Evolutionary conservation across 176 grass and related monocot species (phyloP).

Genomic region (Oryza coarctata): DNA sequence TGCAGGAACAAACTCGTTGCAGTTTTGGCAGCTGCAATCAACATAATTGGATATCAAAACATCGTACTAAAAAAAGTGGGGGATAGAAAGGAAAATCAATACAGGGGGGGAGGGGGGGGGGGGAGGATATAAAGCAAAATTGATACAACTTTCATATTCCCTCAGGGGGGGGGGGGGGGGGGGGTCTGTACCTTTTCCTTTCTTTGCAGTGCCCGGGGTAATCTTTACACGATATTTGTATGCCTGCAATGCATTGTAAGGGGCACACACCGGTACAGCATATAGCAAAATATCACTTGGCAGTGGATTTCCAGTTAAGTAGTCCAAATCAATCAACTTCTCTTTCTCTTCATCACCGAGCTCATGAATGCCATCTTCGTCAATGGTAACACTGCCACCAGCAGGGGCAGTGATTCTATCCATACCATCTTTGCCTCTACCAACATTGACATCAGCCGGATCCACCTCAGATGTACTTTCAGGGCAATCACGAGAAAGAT

Average conservation of each 20-base stretch:
- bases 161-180: too few species aligned
- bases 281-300: conserved; percentile 87
- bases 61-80: not conserved
- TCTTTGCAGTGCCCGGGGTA: conserved; percentile 89
- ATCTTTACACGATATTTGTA: conserved; percentile 99
- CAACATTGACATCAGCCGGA: conserved; percentile 21
- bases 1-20: conserved; percentile 85
- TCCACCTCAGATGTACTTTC: conserved; percentile 55
- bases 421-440: conserved; percentile 40
- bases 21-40: conserved; percentile 85
- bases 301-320: conserved; percentile 86
- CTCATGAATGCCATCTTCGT: conserved; percentile 64
- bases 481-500: conserved; percentile 91
- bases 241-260: conserved; percentile 86
- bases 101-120: too few species aligned
- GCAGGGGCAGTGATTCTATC: conserved; percentile 18
- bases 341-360: conserved; percentile 78
- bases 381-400: conserved; percentile 45
- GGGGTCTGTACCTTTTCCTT: conserved; percentile 83
- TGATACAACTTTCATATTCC: not conserved
- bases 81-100: not conserved
- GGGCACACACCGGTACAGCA: conserved; percentile 82
- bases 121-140: not conserved
- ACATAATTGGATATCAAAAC: conserved; percentile 22
- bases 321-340: conserved; percentile 90